Conservation (phyloP, 768 basidiomycete species). For the Macrolepiota dolichaula region DNA sequence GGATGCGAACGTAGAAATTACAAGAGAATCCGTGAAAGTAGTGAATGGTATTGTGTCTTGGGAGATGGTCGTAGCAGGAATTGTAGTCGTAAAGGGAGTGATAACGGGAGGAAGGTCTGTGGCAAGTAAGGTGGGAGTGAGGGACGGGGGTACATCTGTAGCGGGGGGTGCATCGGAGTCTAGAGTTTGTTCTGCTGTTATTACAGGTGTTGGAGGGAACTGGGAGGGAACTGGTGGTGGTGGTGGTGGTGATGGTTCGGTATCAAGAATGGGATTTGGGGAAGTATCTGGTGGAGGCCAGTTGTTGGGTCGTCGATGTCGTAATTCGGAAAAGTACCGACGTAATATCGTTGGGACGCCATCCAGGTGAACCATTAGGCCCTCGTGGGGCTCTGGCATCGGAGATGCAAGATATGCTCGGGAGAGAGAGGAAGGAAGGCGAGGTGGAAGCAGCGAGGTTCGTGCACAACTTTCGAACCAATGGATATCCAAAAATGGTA, state of each 20-base stretch:
- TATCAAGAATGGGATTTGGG: not conserved
- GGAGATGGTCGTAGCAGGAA: conserved; percentile 37
- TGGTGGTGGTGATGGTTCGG: conserved; percentile 1
- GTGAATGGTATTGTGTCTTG: conserved; percentile 39
- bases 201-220: not conserved
- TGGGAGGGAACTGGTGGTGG: not conserved
- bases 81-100: conserved; percentile 26
- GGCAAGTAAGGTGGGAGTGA: not conserved
- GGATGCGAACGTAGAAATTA: conserved; percentile 21
- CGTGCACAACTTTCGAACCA: conserved; percentile 10
- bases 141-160: conserved; percentile 1
- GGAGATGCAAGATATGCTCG: not conserved
- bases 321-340: not conserved
- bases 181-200: conserved; percentile 1
- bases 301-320: conserved; percentile 4
- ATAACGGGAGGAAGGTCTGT: not conserved
- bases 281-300: not conserved
- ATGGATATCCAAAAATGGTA: conserved; percentile 9
- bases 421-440: not conserved
- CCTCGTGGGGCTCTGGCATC: not conserved
- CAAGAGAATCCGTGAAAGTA: conserved; percentile 32
- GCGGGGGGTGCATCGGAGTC: conserved; percentile 4
- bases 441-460: not conserved
- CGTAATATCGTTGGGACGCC: not conserved
- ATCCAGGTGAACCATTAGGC: conserved; percentile 1